phyloP scores from a whole-genome alignment of 2,329 filamentous ascomycete species.

The Trichoderma breve region DNA sequence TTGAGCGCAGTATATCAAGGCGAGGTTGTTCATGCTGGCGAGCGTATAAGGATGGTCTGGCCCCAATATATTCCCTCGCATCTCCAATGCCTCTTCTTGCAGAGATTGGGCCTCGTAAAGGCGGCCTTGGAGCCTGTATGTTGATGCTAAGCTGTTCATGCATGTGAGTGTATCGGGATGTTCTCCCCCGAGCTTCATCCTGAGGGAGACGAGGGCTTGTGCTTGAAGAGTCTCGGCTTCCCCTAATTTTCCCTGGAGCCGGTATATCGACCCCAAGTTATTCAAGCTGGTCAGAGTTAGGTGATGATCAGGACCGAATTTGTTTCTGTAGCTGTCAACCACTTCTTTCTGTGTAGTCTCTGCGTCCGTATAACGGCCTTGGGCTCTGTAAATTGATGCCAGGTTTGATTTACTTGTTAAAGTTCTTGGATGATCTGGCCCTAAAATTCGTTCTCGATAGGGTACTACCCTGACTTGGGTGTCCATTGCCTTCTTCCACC shows the following conservation, averaged over 20 bases:
- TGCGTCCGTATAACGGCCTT: neutral
- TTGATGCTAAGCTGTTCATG: conserved; percentile 2
- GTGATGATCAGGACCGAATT: neutral
- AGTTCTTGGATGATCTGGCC: neutral
- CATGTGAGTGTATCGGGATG: neutral
- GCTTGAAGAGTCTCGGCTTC: neutral
- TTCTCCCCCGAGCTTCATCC: neutral
- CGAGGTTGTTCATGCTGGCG: neutral
- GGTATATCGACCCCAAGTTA: neutral
- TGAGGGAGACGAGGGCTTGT: neutral
- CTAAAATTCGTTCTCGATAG: neutral
- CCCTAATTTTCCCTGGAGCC: neutral
- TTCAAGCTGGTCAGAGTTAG: neutral
- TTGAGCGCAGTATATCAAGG: neutral
- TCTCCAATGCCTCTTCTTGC: neutral
- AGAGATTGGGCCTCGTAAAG: neutral
- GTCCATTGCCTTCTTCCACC: conserved; percentile 6
- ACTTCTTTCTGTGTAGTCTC: neutral
- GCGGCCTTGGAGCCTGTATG: neutral
- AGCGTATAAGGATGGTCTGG: neutral
- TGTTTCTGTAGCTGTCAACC: neutral
- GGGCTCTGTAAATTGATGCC: neutral
- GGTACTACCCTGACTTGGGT: neutral
- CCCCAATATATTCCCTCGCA: neutral
- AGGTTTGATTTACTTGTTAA: neutral